Conservation (phyloP, 2,329 filamentous ascomycete species). For the Aspergillus fijiensis region DNA sequence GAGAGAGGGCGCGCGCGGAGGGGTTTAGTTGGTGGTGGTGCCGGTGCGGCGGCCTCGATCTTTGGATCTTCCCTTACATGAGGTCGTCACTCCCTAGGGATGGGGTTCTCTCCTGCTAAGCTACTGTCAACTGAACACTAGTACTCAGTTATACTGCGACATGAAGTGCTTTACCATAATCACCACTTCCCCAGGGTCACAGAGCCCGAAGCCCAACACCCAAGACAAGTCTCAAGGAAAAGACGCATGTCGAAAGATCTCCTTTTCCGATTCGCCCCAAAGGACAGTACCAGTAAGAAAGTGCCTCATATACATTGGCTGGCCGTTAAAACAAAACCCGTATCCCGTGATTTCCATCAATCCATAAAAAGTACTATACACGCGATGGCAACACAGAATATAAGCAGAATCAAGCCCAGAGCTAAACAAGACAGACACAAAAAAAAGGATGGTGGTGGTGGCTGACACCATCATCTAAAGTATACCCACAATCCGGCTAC, state of each 20-base stretch:
- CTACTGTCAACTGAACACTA: too few relatives aligned
- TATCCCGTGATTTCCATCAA: background rate
- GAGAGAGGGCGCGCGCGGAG: constrained; percentile 13
- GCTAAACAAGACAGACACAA: background rate
- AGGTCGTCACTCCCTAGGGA: too few relatives aligned
- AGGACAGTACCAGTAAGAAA: background rate
- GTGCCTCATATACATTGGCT: background rate
- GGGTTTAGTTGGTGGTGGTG: constrained; percentile 21
- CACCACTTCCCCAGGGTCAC: too few relatives aligned
- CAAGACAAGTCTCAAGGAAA: too few relatives aligned
- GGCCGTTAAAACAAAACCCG: background rate
- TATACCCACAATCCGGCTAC: background rate
- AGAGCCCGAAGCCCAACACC: too few relatives aligned
- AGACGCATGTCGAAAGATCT: too few relatives aligned
- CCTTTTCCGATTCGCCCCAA: too few relatives aligned
- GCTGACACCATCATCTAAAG: background rate
- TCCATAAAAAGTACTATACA: background rate
- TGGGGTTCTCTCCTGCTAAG: too few relatives aligned
- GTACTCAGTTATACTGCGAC: too few relatives aligned
- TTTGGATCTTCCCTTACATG: background rate
- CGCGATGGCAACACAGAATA: background rate
- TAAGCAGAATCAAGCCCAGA: background rate
- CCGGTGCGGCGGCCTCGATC: constrained; percentile 15
- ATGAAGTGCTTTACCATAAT: too few relatives aligned
- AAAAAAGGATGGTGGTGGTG: background rate